Conservation (phyloP, 495 filamentous ascomycete species). For the Xylaria curta region DNA sequence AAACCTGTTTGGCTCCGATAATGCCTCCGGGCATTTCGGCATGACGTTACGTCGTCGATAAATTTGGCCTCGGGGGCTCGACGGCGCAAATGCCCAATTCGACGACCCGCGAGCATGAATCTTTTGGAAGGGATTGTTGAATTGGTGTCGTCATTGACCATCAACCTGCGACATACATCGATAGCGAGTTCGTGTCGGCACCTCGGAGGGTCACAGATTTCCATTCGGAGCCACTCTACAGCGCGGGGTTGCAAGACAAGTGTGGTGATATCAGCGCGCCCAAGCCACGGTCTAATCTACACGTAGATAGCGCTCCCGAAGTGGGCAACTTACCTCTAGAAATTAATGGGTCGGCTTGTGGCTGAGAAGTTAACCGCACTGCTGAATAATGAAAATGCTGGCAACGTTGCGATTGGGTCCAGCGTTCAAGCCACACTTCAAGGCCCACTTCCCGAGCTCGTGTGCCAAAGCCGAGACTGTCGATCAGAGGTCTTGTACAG, state of each 20-base stretch:
- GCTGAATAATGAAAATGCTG: not conserved
- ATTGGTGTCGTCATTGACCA: constrained; percentile 17
- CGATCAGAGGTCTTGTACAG: constrained; percentile 16
- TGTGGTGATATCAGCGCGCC: constrained; percentile 15
- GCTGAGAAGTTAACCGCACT: constrained; percentile 12
- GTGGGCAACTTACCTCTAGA: not conserved
- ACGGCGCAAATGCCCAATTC: constrained; percentile 3
- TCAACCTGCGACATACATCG: constrained; percentile 23
- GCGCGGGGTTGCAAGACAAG: constrained; percentile 26
- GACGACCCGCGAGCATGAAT: not conserved
- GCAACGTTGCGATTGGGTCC: constrained; percentile 5
- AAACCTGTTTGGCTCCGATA: constrained; percentile 17
- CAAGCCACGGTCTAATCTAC: constrained; percentile 15
- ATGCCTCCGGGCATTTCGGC: constrained; percentile 20
- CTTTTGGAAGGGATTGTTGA: not conserved
- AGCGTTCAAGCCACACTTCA: constrained; percentile 17
- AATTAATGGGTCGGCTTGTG: not conserved
- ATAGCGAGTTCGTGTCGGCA: constrained; percentile 24
- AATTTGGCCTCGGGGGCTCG: not conserved
- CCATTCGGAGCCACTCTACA: not conserved
- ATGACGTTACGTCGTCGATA: constrained; percentile 2
- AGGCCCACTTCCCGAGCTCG: not conserved
- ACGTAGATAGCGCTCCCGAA: not conserved
- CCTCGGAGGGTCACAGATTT: constrained; percentile 11
- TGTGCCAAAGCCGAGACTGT: constrained; percentile 6